These are phyloP conservation scores for Escallonia rubra DNA, from an alignment of 129 eudicot genomes.

Conservation along the genomic window DNA sequence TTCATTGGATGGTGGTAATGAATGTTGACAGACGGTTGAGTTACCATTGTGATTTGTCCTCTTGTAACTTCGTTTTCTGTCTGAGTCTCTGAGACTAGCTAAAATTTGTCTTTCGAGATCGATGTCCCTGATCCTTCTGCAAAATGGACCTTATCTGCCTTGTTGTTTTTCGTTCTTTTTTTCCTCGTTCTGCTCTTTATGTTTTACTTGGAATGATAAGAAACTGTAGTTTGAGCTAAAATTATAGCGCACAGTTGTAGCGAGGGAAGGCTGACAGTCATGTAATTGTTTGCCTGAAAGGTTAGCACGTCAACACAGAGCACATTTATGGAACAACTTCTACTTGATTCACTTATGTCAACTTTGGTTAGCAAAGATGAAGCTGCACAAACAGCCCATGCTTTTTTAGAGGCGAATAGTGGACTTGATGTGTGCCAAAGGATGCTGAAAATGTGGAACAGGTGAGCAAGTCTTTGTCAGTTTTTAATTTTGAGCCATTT, in stretches of 20 bases:
- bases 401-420: conserved; percentile 59
- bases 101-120: no score
- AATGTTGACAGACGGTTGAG: no score
- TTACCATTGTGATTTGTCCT: no score
- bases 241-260: not conserved
- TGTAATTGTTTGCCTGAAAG: conserved; percentile 20
- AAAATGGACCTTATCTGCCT: no score
- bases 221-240: no score
- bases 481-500: not conserved
- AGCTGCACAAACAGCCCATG: conserved; percentile 40
- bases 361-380: conserved; percentile 49
- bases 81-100: no score
- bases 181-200: no score
- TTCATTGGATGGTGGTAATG: no score
- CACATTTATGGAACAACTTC: conserved; percentile 32
- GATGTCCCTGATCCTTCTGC: no score
- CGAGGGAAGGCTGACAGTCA: not conserved
- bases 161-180: no score
- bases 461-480: conserved; percentile 31
- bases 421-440: conserved; percentile 52
- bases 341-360: conserved; percentile 55
- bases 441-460: conserved; percentile 48
- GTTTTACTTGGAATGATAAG: not conserved
- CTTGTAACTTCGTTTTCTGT: no score
- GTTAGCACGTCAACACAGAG: conserved; percentile 26